phyloP scores from a whole-genome alignment of 805 yeast genomes.

The Pichia insulana region DNA sequence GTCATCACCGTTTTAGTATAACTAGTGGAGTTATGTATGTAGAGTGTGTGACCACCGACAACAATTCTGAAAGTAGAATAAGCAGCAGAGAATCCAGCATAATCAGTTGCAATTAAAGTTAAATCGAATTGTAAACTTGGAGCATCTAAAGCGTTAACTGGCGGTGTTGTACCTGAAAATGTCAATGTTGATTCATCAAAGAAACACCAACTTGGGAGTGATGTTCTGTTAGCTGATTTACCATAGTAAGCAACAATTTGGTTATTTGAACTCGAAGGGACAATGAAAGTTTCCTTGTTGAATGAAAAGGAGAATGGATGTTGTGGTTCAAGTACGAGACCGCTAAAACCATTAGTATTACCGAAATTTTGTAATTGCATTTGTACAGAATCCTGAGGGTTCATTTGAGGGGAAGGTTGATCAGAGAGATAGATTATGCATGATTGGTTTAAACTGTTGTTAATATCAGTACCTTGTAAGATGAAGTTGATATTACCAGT shows the following conservation, averaged over 20 bases:
- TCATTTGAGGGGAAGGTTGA: conserved; percentile 44
- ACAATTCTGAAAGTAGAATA: conserved; percentile 60
- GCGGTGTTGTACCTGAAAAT: conserved; percentile 83
- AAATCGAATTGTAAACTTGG: conserved; percentile 71
- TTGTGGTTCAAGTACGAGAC: conserved; percentile 67
- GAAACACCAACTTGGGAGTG: conserved; percentile 83
- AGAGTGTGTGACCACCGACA: conserved; percentile 82
- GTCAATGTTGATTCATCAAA: conserved; percentile 57
- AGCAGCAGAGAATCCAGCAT: conserved; percentile 63
- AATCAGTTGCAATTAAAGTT: conserved; percentile 71
- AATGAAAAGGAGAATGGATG: conserved; percentile 58
- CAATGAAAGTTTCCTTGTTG: conserved; percentile 48
- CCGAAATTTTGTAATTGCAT: conserved; percentile 57
- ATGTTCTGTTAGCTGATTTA: conserved; percentile 69
- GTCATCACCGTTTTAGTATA: conserved; percentile 42
- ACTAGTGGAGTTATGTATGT: conserved; percentile 53
- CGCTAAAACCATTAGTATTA: conserved; percentile 64
- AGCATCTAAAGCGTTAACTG: conserved; percentile 77
- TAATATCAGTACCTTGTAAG: conserved; percentile 54
- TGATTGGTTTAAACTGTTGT: conserved; percentile 40
- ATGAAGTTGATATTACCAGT: conserved; percentile 41
- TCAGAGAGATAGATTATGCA: conserved; percentile 48
- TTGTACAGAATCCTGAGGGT: conserved; percentile 33
- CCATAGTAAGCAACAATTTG: conserved; percentile 67
- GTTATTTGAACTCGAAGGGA: conserved; percentile 34